These are phyloP conservation scores for Mycogone perniciosa DNA, from an alignment of 2,329 filamentous ascomycete genomes.

Conservation along the genomic window DNA sequence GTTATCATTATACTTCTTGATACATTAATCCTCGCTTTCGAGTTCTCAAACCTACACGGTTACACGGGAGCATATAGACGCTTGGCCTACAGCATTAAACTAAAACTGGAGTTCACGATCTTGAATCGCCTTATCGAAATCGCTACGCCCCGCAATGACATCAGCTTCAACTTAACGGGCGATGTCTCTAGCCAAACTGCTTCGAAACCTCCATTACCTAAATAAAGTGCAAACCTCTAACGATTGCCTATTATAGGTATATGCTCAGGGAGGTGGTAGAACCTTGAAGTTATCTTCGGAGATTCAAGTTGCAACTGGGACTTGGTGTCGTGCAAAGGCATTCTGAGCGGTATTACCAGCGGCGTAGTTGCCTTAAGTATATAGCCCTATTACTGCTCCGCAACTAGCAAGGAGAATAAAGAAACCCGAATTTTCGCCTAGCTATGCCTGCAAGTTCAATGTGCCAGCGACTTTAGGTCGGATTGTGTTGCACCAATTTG, in stretches of 20 bases:
- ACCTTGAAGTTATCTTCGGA: too few species aligned
- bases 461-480: too few species aligned
- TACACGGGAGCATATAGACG: constrained; percentile 25
- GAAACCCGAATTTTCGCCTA: too few species aligned
- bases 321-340: too few species aligned
- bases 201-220: not conserved
- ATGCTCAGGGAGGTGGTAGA: not conserved
- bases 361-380: too few species aligned
- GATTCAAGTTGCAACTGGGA: too few species aligned
- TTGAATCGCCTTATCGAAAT: constrained; percentile 24
- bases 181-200: not conserved
- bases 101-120: constrained; percentile 27
- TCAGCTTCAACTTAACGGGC: not conserved
- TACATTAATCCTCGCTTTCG: constrained; percentile 24
- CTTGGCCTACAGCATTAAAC: constrained; percentile 25
- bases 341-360: too few species aligned
- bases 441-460: too few species aligned
- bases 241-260: not conserved
- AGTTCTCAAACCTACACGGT: constrained; percentile 22
- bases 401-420: too few species aligned
- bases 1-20: constrained; percentile 35
- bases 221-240: not conserved
- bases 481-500: too few species aligned
- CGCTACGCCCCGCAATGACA: constrained; percentile 1
- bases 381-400: too few species aligned